Base-by-base conservation (phyloP, 148 eudicot genomes). In the Arctostaphylos glauca region DNA sequence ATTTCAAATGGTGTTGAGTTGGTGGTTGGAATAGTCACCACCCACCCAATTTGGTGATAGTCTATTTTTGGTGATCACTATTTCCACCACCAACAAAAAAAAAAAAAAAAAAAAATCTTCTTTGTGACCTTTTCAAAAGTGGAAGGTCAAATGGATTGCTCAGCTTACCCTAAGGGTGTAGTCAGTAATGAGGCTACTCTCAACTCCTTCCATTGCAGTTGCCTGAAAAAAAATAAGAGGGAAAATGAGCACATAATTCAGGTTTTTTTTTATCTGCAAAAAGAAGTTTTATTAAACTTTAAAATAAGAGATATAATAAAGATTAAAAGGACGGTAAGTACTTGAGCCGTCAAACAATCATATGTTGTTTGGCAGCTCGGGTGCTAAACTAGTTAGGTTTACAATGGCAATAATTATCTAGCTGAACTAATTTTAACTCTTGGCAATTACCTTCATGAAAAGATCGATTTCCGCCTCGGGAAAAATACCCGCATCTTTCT, bases 391-490 rank as follows among this genome's bases (percentile, higher is more conserved):
- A n/a, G n/a, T n/a, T n/a, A n/a, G n/a, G n/a, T n/a, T n/a, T n/a
- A n/a, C n/a, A n/a, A n/a, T n/a, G n/a, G n/a, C n/a, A n/a, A n/a
- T n/a, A n/a, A n/a, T n/a, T n/a, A n/a, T n/a, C n/a, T n/a, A n/a
- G n/a, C n/a, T n/a, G n/a, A 31, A 31, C 38, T 31, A 31, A 31
- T 31, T 31, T 31, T 31, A 31, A 31, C 19, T 9, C 21, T 10
- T 21, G n/a, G 0, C 66, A 60, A 2, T 6, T 90, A 96, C 99
- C 98, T 96, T 96, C 99, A 96, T 96, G 79, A 90, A 96, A 82
- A 96, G 94, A 79, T 96, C 99, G 15, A 94, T 87, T 83, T 96
- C 99, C 4, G 99, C 92, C n/a, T 96, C 99, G 2, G 99, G 99
- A 44, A 89, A 86, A 43, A 93, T 82, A n/a, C 98, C 93, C 1